Percentiles rank a stretch among this genome's conserved stretches.
These are phyloP conservation scores for Euryodendron excelsum DNA, from an alignment of 148 eudicot genomes.

Conservation along the genomic window DNA sequence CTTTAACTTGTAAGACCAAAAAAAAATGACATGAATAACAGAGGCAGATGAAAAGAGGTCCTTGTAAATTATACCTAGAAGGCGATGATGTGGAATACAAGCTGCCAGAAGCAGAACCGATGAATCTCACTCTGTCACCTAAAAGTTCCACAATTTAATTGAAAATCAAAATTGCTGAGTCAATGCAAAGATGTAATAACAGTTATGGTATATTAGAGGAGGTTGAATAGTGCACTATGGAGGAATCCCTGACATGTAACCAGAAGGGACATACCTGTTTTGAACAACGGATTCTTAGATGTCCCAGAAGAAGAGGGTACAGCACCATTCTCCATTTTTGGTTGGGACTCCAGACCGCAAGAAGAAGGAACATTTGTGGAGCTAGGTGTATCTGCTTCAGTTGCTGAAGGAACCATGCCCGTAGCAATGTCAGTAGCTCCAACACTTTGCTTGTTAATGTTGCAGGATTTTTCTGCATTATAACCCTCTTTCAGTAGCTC, in stretches of 20 bases:
- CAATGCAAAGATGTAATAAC: not conserved
- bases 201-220: not conserved
- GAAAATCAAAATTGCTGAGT: constrained; percentile 2
- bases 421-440: constrained; percentile 46
- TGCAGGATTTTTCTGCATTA: constrained; percentile 47
- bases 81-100: constrained; percentile 44
- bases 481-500: constrained; percentile 60
- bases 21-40: not conserved
- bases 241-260: constrained; percentile 1
- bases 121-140: constrained; percentile 84
- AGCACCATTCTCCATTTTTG: constrained; percentile 44
- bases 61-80: constrained; percentile 46
- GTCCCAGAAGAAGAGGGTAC: constrained; percentile 39
- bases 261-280: constrained; percentile 40
- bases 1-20: not conserved
- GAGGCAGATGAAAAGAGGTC: not conserved
- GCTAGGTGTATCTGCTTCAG: constrained; percentile 48
- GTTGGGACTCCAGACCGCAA: constrained; percentile 42
- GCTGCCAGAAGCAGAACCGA: constrained; percentile 52
- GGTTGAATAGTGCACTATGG: not conserved
- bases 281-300: constrained; percentile 58
- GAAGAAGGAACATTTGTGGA: constrained; percentile 39
- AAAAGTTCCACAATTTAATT: constrained; percentile 10
- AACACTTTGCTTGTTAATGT: constrained; percentile 44
- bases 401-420: constrained; percentile 28